phyloP scores from a whole-genome alignment of 2,329 filamentous ascomycete genomes.

The Botrytis tulipae region DNA sequence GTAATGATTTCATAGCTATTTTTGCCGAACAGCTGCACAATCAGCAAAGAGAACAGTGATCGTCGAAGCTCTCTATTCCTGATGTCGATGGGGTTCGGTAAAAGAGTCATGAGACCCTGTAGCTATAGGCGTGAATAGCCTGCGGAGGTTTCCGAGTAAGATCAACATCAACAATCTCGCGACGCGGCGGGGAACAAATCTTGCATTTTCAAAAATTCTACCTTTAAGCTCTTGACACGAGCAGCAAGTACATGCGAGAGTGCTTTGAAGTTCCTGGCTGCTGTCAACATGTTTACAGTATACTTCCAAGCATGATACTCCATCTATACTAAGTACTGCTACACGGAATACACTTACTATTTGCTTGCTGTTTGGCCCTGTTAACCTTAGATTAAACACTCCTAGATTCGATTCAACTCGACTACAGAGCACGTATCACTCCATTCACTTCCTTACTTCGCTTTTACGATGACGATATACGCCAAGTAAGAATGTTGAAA shows the following conservation, averaged over 20 bases:
- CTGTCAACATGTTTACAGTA: neutral
- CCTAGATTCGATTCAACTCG: neutral
- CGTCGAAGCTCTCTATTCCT: neutral
- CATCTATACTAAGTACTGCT: neutral
- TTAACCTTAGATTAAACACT: neutral
- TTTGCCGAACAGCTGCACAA: neutral
- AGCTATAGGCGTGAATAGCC: neutral
- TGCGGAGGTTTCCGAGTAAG: neutral
- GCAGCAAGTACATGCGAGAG: neutral
- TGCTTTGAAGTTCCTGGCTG: neutral
- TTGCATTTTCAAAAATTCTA: neutral
- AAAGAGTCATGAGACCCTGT: neutral
- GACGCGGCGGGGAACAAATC: neutral
- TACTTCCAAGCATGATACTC: neutral
- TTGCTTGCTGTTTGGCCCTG: neutral
- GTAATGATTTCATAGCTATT: neutral
- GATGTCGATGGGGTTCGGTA: neutral
- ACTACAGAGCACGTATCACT: neutral
- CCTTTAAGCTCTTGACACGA: neutral
- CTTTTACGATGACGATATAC: neutral
- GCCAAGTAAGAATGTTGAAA: neutral
- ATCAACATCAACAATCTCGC: neutral
- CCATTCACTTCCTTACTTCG: neutral
- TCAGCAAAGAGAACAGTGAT: neutral
- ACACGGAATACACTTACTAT: neutral